These are phyloP conservation scores for Berkeleyomyces rouxiae DNA, from an alignment of 2,329 filamentous ascomycete species.

Conservation along the genomic window DNA sequence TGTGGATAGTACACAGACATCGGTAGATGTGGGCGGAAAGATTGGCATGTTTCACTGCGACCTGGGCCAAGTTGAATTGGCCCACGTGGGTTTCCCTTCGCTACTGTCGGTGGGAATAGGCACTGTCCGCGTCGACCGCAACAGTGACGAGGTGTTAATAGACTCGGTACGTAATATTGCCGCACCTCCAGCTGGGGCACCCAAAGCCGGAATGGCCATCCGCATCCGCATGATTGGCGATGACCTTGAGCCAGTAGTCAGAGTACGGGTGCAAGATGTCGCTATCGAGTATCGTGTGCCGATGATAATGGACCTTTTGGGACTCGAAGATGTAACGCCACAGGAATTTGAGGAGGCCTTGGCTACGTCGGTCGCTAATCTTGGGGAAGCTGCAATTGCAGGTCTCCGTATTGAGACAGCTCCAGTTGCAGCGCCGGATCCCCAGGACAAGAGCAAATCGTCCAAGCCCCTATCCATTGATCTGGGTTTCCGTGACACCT, in stretches of 20 bases:
- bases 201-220: constrained; percentile 37
- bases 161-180: constrained; percentile 27
- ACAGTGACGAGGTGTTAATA: constrained; percentile 54
- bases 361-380: constrained; percentile 61
- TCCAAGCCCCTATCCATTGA: constrained; percentile 50
- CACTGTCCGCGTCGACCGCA: constrained; percentile 43
- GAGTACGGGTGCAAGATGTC: constrained; percentile 71
- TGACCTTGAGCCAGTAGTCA: constrained; percentile 81
- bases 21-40: constrained; percentile 47
- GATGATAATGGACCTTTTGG: constrained; percentile 64
- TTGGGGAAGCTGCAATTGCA: constrained; percentile 47
- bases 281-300: constrained; percentile 80
- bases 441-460: constrained; percentile 14
- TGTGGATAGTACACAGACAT: constrained; percentile 45
- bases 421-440: constrained; percentile 15
- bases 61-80: constrained; percentile 49
- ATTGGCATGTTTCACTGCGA: constrained; percentile 47
- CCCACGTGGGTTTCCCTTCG: constrained; percentile 71
- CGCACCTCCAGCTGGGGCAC: constrained; percentile 17
- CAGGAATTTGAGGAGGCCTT: constrained; percentile 62
- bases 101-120: constrained; percentile 64
- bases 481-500: constrained; percentile 62
- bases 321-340: constrained; percentile 46
- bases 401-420: constrained; percentile 17
- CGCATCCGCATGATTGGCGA: constrained; percentile 87